phyloP scores from a whole-genome alignment of 495 filamentous ascomycete species.

The Corynascus novoguineensis region DNA sequence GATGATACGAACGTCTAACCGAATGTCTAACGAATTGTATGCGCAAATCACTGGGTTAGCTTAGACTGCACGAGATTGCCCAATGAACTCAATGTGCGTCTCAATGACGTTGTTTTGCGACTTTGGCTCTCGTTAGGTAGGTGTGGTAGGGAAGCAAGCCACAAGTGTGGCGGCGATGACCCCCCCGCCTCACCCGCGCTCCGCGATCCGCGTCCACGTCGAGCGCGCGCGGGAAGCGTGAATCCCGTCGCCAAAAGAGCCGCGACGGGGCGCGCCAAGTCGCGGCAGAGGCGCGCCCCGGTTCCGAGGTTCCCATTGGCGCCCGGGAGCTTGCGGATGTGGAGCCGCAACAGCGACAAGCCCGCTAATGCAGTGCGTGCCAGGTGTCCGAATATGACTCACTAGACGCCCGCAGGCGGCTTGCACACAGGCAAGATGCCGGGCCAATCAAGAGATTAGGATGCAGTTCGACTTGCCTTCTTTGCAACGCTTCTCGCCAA shows the following conservation, averaged over 20 bases:
- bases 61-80: not conserved
- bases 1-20: slow-evolving; percentile 14
- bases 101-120: not conserved
- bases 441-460: slow-evolving; percentile 20
- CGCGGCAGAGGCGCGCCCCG: slow-evolving; percentile 8
- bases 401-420: slow-evolving; percentile 29
- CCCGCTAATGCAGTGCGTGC: slow-evolving; percentile 14
- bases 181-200: not conserved
- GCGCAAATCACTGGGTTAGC: not conserved
- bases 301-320: slow-evolving; percentile 14
- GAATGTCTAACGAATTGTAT: not conserved
- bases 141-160: slow-evolving; percentile 13
- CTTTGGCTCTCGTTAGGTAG: not conserved
- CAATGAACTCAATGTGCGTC: not conserved
- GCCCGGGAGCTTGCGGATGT: slow-evolving; percentile 9
- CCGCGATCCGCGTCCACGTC: slow-evolving; percentile 7
- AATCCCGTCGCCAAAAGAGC: slow-evolving; percentile 15
- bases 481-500: slow-evolving; percentile 26
- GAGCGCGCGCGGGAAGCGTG: slow-evolving; percentile 5
- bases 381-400: slow-evolving; percentile 33
- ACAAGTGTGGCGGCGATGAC: slow-evolving; percentile 17
- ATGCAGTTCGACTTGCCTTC: slow-evolving; percentile 18
- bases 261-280: slow-evolving; percentile 9
- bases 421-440: slow-evolving; percentile 20
- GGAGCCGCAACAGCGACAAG: slow-evolving; percentile 17